Base-by-base conservation (phyloP, 2,329 filamentous ascomycete genomes). In the Aspergillus japonicus region DNA sequence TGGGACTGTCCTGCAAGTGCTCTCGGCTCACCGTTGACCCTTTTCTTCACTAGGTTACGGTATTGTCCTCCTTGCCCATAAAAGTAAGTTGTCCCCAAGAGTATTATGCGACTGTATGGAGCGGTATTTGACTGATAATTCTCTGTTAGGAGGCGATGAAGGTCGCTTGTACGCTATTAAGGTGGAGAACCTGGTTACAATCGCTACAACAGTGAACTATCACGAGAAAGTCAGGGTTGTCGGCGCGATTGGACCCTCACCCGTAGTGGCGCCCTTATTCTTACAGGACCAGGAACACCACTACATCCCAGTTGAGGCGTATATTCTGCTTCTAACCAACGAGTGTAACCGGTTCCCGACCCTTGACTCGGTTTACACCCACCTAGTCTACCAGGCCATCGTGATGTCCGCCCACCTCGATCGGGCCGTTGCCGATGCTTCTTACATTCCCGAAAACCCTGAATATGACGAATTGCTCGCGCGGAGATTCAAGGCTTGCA, bases 401-500 rank as follows among this genome's bases (percentile, higher is more conserved):
- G 63, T 71, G n/a, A 74, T 73, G 71, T 62, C 62, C 5, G 61
- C 68, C n/a, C 66, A 62, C 35, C 52, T 69, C 21, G 68, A 71
- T 33, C 42, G 64, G 42, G 54, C 52, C 11, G 42, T 73, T 11
- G 33, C 16, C 14, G 10, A 19, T 29, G 21, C 35, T 33, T 10
- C 33, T 24, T 23, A 21, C 11, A 7, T 11, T 2, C 16, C 24
- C 12, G 19, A 31, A 21, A 52, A 24, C 14, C 12, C 14, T 12
- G 39, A 44, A 16, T 12, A 35, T 29, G 7, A 29, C 7, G 26
- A 29, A 29, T 29, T 29, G 26, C 26, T 29, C 26, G 2, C 5
- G 33, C 11, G 33, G 14, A 35, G 5, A 35, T 35, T 35, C 33
- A 10, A 12, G 33, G 26, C 33, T 16, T 35, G 33, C 33, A 35